Evolutionary conservation across 495 filamentous ascomycete species (phyloP).

Genomic region (Rhizodiscina lignyota): DNA sequence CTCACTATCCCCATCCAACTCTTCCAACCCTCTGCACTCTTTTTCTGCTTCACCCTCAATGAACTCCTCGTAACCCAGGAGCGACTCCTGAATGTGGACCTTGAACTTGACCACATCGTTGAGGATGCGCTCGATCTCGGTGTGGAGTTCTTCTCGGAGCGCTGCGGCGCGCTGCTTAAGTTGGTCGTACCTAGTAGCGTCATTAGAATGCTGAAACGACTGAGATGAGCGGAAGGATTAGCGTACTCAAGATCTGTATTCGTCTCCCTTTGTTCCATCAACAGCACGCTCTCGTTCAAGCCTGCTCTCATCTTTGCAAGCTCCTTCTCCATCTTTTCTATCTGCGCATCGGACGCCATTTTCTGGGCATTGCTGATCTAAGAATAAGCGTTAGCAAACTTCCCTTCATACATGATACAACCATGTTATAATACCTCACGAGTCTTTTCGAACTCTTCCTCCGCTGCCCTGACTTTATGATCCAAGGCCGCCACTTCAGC

Average conservation of each 20-base stretch:
- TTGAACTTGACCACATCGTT: constrained; percentile 99
- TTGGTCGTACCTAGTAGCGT: constrained; percentile 57
- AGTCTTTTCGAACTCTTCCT: constrained; percentile 86
- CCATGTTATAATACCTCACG: constrained; percentile 44
- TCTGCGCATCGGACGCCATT: constrained; percentile 72
- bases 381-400: constrained; percentile 10
- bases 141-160: constrained; percentile 84
- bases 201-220: background rate
- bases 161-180: constrained; percentile 66
- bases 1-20: no score
- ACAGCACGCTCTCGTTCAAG: constrained; percentile 72
- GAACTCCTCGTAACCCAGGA: constrained; percentile 87
- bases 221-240: background rate
- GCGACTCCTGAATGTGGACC: constrained; percentile 77
- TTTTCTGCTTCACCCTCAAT: constrained; percentile 80
- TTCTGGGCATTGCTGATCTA: constrained; percentile 69
- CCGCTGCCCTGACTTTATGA: constrained; percentile 64
- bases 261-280: constrained; percentile 93
- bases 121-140: constrained; percentile 86
- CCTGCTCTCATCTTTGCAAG: constrained; percentile 77
- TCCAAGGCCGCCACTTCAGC: constrained; percentile 85
- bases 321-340: constrained; percentile 97
- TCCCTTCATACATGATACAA: background rate
- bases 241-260: constrained; percentile 84
- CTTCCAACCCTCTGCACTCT: constrained; percentile 32